phyloP scores from a whole-genome alignment of 805 yeast genomes.

The Yarrowia sp. region DNA sequence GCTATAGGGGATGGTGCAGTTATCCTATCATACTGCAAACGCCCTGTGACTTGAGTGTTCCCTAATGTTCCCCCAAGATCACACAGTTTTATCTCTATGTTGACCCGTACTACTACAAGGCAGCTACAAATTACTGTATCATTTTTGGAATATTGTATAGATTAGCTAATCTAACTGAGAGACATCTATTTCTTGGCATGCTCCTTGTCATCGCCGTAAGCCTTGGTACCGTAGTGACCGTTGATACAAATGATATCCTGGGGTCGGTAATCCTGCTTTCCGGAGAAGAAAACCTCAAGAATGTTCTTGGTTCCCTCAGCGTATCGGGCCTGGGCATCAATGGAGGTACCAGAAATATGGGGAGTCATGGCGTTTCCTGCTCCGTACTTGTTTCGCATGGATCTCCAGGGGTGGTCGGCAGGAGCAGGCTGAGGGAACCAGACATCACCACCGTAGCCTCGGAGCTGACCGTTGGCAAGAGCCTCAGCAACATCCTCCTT shows the following conservation, averaged over 20 bases:
- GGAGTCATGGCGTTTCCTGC: not conserved
- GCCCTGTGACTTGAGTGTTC: no score
- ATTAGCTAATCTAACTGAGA: no score
- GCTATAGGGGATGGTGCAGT: no score
- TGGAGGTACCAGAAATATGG: not conserved
- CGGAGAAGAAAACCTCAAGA: not conserved
- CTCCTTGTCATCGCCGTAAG: not conserved
- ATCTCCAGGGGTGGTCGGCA: not conserved
- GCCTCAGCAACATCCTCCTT: not conserved
- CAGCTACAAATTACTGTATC: no score
- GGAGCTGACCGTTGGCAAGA: not conserved
- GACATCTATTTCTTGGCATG: not conserved
- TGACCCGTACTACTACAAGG: no score
- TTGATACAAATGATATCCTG: not conserved
- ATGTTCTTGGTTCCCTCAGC: not conserved
- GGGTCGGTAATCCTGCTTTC: not conserved
- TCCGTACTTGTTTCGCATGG: not conserved
- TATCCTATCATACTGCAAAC: no score
- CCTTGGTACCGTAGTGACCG: not conserved
- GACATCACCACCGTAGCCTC: not conserved
- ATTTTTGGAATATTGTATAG: no score
- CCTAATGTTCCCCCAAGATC: no score
- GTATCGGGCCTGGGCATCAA: not conserved
- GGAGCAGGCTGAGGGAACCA: not conserved
- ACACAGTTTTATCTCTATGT: no score